Percentiles rank a stretch among this genome's conserved stretches.
These are phyloP conservation scores for Mrakiaceae sp. DNA, from an alignment of 1,284 basidiomycete genomes.

Conservation along the genomic window DNA sequence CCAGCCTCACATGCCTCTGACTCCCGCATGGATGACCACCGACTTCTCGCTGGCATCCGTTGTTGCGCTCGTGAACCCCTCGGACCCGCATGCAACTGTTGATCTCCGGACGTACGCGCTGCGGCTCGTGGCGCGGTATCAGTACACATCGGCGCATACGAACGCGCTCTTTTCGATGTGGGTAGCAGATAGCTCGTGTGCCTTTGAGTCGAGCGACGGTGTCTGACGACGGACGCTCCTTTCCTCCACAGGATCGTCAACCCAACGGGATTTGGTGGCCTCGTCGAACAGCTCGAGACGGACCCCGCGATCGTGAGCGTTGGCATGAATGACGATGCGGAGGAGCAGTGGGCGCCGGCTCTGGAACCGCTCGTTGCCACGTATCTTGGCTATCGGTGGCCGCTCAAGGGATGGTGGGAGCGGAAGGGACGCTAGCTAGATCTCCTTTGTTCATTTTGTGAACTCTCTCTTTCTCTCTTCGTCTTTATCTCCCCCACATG, in stretches of 20 bases:
- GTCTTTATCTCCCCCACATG: too few species aligned
- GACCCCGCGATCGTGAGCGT: not conserved
- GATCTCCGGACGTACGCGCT: slow-evolving; percentile 5
- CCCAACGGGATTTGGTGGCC: not conserved
- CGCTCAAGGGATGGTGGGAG: slow-evolving; percentile 10
- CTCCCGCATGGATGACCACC: slow-evolving; percentile 2
- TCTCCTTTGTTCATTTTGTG: too few species aligned
- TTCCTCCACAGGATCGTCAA: not conserved
- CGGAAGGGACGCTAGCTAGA: not conserved
- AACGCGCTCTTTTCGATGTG: slow-evolving; percentile 4
- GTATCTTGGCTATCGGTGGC: not conserved
- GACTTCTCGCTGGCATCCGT: slow-evolving; percentile 5
- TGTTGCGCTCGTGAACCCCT: not conserved
- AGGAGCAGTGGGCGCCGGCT: not conserved
- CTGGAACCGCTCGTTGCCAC: slow-evolving; percentile 2
- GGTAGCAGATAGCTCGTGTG: not conserved
- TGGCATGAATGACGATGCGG: slow-evolving; percentile 14
- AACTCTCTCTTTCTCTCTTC: too few species aligned
- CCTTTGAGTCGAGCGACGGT: not conserved
- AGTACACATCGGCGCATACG: not conserved
- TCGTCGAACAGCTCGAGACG: slow-evolving; percentile 7
- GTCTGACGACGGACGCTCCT: not conserved
- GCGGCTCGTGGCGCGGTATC: slow-evolving; percentile 11
- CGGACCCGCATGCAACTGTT: not conserved
- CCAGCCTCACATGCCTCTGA: slow-evolving; percentile 15